These are phyloP conservation scores for Helicostylum pulchrum DNA, from an alignment of 192 early-diverging fungal species.

Conservation along the genomic window DNA sequence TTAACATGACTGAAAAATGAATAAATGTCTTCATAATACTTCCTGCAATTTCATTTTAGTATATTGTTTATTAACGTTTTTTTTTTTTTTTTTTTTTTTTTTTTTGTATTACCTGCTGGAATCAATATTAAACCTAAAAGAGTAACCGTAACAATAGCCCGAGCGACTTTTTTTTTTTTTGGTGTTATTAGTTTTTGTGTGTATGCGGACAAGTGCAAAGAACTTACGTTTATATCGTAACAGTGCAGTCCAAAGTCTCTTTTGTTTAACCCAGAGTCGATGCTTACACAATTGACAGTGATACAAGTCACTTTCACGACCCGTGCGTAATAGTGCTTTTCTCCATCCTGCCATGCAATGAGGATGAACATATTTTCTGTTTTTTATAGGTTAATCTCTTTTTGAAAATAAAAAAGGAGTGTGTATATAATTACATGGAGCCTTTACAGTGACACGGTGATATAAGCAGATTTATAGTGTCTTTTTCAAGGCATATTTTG, in stretches of 20 bases:
- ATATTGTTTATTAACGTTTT: no score
- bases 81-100: no score
- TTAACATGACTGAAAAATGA: conserved; percentile 13
- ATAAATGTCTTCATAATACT: conserved; percentile 36
- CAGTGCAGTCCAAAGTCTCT: conserved; percentile 10
- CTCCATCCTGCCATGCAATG: conserved; percentile 34
- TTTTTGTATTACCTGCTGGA: conserved; percentile 24
- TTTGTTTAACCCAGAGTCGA: conserved; percentile 16
- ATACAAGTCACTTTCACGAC: conserved; percentile 24
- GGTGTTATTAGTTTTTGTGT: no score
- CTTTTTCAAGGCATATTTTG: conserved; percentile 40
- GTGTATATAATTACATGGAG: conserved; percentile 30
- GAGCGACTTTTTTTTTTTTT: conserved; percentile 12
- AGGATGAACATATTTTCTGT: conserved; percentile 41
- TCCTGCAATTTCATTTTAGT: conserved; percentile 7
- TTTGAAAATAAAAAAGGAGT: neutral
- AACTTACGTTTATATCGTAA: conserved; percentile 32
- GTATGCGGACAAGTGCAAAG: no score
- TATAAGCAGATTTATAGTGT: conserved; percentile 16
- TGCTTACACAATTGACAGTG: conserved; percentile 32
- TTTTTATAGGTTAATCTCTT: neutral
- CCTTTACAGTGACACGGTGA: conserved; percentile 40
- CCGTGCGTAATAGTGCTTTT: conserved; percentile 16
- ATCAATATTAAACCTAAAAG: conserved; percentile 25
- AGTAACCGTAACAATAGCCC: conserved; percentile 17